Conservation (phyloP, 2,329 filamentous ascomycete genomes). For the Monilinia fructigena region DNA sequence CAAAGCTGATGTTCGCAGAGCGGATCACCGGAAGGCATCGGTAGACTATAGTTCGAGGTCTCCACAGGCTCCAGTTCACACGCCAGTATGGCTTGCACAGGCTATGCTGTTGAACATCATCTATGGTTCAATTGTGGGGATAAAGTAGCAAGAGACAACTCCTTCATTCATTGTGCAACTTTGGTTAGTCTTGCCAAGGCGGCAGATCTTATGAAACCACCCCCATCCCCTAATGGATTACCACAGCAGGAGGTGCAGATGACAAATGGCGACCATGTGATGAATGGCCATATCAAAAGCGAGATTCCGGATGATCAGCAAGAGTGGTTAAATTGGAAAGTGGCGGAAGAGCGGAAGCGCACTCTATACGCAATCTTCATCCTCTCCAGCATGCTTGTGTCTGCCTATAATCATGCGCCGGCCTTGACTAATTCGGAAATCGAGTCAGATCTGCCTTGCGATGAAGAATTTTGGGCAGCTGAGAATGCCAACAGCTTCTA, state of each 20-base stretch:
- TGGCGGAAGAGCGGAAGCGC: slow-evolving; percentile 83
- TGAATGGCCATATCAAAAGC: slow-evolving; percentile 47
- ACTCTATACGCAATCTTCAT: slow-evolving; percentile 90
- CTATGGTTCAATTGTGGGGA: slow-evolving; percentile 93
- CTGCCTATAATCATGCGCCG: slow-evolving; percentile 89
- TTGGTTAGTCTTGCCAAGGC: slow-evolving; percentile 88
- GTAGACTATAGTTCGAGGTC: slow-evolving; percentile 49
- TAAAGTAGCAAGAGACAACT: slow-evolving; percentile 85
- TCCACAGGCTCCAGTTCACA: slow-evolving; percentile 64
- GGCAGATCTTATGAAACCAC: slow-evolving; percentile 67
- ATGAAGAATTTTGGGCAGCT: slow-evolving; percentile 86
- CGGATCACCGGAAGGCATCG: slow-evolving; percentile 54
- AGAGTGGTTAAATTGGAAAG: slow-evolving; percentile 91
- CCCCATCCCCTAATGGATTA: slow-evolving; percentile 27
- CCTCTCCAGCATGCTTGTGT: slow-evolving; percentile 85
- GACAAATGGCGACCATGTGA: slow-evolving; percentile 55
- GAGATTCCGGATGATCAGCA: slow-evolving; percentile 56
- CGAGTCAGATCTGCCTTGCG: slow-evolving; percentile 81
- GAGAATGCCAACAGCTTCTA: slow-evolving; percentile 81
- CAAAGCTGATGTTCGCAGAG: slow-evolving; percentile 74
- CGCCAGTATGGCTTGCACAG: slow-evolving; percentile 92
- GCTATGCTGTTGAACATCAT: slow-evolving; percentile 96
- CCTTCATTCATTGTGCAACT: slow-evolving; percentile 86
- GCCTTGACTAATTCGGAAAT: slow-evolving; percentile 94
- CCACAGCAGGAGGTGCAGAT: slow-evolving; percentile 46